phyloP scores from a whole-genome alignment of 202 grass and related monocot species.

The Zoysia matrella region DNA sequence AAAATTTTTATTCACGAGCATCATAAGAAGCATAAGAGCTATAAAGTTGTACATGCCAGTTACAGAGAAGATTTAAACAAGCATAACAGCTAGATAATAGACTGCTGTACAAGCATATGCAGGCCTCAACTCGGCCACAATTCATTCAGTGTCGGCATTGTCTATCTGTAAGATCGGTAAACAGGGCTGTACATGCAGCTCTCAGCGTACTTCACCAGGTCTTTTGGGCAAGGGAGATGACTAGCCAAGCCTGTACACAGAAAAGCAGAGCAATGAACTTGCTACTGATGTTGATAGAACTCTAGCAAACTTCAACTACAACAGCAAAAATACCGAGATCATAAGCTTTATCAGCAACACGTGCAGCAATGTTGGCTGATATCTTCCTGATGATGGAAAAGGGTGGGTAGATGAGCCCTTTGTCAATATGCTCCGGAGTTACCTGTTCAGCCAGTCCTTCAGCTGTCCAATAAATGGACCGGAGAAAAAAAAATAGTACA shows the following conservation, averaged over 20 bases:
- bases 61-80: not conserved
- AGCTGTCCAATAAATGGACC: constrained; percentile 54
- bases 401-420: constrained; percentile 85
- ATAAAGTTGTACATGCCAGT: not conserved
- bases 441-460: constrained; percentile 76
- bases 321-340: constrained; percentile 61
- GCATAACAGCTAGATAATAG: not conserved
- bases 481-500: not conserved
- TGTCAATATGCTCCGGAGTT: constrained; percentile 67
- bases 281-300: not conserved
- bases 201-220: constrained; percentile 75
- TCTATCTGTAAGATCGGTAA: constrained; percentile 69
- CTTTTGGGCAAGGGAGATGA: constrained; percentile 67
- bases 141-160: not conserved
- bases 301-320: not conserved
- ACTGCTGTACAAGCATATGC: not conserved
- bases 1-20: too few relatives aligned
- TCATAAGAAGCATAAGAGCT: not conserved
- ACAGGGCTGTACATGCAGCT: constrained; percentile 91
- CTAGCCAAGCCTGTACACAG: constrained; percentile 69
- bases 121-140: not conserved
- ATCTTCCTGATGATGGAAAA: constrained; percentile 85
- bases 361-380: constrained; percentile 74
- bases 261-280: constrained; percentile 7
- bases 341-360: constrained; percentile 74